Evolutionary conservation across 768 basidiomycete species (phyloP).

Genomic region (Ramaria sp.): DNA sequence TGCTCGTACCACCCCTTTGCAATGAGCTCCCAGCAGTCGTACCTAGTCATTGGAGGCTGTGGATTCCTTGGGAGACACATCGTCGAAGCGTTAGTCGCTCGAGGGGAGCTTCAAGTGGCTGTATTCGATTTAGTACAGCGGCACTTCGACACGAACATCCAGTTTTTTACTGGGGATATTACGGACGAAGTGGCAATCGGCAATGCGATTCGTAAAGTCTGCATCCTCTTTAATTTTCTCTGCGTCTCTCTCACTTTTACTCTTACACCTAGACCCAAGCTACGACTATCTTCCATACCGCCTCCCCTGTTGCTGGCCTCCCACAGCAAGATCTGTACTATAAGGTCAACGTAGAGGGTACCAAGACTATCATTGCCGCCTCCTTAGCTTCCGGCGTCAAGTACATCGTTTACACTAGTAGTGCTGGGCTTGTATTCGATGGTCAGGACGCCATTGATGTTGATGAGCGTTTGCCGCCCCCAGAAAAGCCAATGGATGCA

Average conservation of each 20-base stretch:
- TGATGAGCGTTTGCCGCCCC: constrained; percentile 78
- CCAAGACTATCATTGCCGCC: constrained; percentile 73
- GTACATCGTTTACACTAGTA: constrained; percentile 91
- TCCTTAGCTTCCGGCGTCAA: constrained; percentile 60
- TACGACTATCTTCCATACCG: constrained; percentile 93
- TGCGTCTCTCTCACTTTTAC: constrained; percentile 24
- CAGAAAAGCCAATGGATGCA: constrained; percentile 66
- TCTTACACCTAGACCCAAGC: constrained; percentile 38
- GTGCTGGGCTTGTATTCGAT: constrained; percentile 84
- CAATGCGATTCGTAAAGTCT: constrained; percentile 62
- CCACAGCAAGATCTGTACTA: constrained; percentile 65
- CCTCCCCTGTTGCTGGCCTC: constrained; percentile 65
- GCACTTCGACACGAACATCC: constrained; percentile 59
- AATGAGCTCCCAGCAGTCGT: constrained; percentile 20
- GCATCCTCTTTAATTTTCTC: constrained; percentile 15
- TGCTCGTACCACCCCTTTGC: background rate
- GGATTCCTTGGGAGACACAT: constrained; percentile 89
- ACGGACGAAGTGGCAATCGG: constrained; percentile 63
- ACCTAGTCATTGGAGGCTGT: constrained; percentile 89
- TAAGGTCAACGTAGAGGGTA: constrained; percentile 93
- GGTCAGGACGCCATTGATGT: constrained; percentile 71
- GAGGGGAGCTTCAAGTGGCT: constrained; percentile 64
- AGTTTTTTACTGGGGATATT: constrained; percentile 87
- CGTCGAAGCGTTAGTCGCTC: constrained; percentile 69
- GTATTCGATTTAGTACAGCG: constrained; percentile 91